phyloP scores from a whole-genome alignment of 140 eudicot genomes.

The Senecio squalidus region DNA sequence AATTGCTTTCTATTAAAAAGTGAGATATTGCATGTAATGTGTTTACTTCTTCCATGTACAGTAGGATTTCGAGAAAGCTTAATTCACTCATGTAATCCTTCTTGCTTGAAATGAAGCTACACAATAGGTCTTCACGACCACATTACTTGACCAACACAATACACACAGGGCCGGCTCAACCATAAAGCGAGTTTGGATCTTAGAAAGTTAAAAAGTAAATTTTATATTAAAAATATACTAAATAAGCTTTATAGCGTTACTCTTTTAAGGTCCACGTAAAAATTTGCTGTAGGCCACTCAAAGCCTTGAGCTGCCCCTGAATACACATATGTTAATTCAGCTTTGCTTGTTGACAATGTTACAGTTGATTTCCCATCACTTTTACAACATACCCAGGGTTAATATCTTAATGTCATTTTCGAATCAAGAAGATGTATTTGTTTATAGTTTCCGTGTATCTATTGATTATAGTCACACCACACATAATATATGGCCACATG shows the following conservation, averaged over 20 bases:
- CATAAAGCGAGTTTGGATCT: too few relatives aligned
- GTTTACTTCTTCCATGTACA: background rate
- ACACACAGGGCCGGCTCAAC: too few relatives aligned
- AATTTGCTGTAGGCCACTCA: too few relatives aligned
- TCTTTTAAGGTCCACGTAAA: too few relatives aligned
- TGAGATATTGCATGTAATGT: too few relatives aligned
- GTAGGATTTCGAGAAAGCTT: background rate
- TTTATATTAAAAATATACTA: too few relatives aligned
- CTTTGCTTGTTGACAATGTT: constrained; percentile 5
- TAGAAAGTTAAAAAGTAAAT: too few relatives aligned
- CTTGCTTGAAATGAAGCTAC: background rate
- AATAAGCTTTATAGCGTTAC: too few relatives aligned
- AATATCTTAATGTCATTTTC: background rate
- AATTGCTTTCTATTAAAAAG: background rate
- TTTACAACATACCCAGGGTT: too few relatives aligned
- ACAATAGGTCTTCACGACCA: background rate
- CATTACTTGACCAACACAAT: background rate
- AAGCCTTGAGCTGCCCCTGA: too few relatives aligned
- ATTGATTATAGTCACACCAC: background rate
- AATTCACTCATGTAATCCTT: background rate
- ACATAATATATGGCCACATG: background rate
- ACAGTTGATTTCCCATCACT: background rate
- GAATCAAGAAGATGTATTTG: background rate
- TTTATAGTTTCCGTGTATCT: background rate
- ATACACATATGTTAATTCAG: too few relatives aligned